Conservation (phyloP, 208 protist species). For the Balamuthia mandrillaris region DNA sequence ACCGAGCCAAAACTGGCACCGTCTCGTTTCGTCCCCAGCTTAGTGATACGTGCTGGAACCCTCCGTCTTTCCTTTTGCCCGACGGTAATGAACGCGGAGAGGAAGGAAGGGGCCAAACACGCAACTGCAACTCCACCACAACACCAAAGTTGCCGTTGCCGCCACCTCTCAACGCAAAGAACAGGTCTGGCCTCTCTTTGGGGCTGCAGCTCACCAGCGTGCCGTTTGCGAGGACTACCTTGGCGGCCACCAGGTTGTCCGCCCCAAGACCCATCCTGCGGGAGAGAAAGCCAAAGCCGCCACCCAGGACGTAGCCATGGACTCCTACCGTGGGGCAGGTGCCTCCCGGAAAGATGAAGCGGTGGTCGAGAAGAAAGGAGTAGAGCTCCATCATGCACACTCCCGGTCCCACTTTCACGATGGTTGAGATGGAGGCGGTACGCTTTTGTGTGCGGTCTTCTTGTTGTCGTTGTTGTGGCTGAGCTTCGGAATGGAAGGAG, state of each 20-base stretch:
- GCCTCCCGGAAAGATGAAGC: slow-evolving; percentile 32
- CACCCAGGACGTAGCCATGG: slow-evolving; percentile 42
- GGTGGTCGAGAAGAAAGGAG: no score
- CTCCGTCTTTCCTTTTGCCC: no score
- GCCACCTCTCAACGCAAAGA: slow-evolving; percentile 47
- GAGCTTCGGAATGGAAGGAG: no score
- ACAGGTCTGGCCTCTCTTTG: slow-evolving; percentile 28
- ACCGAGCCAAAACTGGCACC: no score
- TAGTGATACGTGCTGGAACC: no score
- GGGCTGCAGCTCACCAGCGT: neutral
- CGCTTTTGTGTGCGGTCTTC: no score
- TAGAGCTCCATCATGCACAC: no score
- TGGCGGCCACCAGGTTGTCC: slow-evolving; percentile 42
- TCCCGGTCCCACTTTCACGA: no score
- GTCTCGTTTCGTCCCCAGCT: no score
- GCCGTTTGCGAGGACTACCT: slow-evolving; percentile 49
- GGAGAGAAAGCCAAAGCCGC: slow-evolving; percentile 39
- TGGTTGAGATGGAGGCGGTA: no score
- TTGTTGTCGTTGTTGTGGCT: no score
- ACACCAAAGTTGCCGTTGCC: slow-evolving; percentile 50
- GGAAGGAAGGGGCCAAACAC: neutral
- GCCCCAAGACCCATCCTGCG: slow-evolving; percentile 22
- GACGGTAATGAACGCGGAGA: no score
- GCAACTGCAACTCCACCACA: slow-evolving; percentile 37
- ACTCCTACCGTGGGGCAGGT: slow-evolving; percentile 49